Evolutionary conservation across 495 filamentous ascomycete genomes (phyloP).

Genomic region (Talaromyces thailandensis): DNA sequence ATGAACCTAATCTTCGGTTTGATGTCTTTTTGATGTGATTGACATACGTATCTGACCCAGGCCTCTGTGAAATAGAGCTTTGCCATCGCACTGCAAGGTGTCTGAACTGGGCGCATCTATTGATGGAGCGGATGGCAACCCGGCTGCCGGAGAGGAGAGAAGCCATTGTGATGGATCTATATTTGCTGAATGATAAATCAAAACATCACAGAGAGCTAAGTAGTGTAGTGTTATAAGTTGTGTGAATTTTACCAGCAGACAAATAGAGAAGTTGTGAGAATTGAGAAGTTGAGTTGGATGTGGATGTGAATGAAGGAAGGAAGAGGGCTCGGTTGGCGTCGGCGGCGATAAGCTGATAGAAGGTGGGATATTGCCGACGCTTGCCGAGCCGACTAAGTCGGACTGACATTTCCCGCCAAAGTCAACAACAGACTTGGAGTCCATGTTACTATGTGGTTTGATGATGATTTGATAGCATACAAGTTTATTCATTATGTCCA

Average conservation of each 20-base stretch:
- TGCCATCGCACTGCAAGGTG: constrained; percentile 36
- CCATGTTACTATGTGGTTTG: no score
- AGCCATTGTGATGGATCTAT: constrained; percentile 13
- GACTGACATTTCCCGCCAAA: background rate
- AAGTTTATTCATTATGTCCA: background rate
- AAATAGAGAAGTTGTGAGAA: background rate
- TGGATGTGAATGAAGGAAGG: background rate
- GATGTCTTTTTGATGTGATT: background rate
- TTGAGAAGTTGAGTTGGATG: background rate
- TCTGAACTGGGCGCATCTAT: background rate
- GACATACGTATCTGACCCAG: constrained; percentile 53
- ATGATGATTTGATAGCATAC: background rate
- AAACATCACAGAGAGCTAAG: background rate
- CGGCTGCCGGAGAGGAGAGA: constrained; percentile 12
- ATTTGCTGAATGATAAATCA: background rate
- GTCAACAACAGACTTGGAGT: no score
- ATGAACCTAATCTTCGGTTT: background rate
- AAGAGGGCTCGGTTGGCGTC: constrained; percentile 25
- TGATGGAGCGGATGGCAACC: background rate
- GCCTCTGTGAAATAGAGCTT: constrained; percentile 57
- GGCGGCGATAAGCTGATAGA: constrained; percentile 12
- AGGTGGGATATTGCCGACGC: background rate
- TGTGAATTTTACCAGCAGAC: background rate
- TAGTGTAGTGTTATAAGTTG: background rate
- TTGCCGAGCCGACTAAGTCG: background rate